Evolutionary conservation across 768 basidiomycete genomes (phyloP), one percentile per base, ranked within the genome.

Genomic region (Boletus patriciae): DNA sequence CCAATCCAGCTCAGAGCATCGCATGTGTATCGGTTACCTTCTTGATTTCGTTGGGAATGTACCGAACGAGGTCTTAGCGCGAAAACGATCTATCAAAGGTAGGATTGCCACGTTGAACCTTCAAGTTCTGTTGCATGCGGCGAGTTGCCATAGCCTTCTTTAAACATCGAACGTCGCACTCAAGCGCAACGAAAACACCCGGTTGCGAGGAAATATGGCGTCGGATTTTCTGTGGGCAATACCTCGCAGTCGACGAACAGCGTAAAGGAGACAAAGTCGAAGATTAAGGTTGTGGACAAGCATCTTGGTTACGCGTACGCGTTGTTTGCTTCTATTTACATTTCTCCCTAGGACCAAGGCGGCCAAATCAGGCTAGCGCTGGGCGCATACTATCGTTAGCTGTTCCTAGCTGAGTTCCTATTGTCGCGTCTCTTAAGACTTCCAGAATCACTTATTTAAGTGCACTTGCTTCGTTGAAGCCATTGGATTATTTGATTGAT

Each of bases 261-360:
- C 8, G 41, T 37, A 6, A 52, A 52, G 13, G 53, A 61, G 7
- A 9, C 18, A 11, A 40, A 19, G 6, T 3, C 25, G 25, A 25
- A 25, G 25, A 25, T 25, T 25, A 25, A n/a, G 25, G 31, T 31
- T 31, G 9, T 31, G 29, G 29, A n/a, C n/a, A n/a, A n/a, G n/a
- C n/a, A n/a, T n/a, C 25, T 25, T 25, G 25, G 25, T 25, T 25
- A 25, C 25, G 25, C 25, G 25, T 29, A 15, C 37, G 40, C 23
- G 42, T 42, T 67, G 3, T 68, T 68, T 66, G 16, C 34, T 21
- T 43, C 3, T 60, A 4, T 66, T 62, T 58, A 29, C 21, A 16
- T 23, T 50, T 37, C 49, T 50, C 41, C 46, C 58, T 54, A 43
- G 31, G 15, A 19, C 57, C 33, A 11, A 67, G 50, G 21, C 4